These are phyloP conservation scores for Solanum hybrid DNA, from an alignment of 305 asterid genomes.

Conservation along the genomic window DNA sequence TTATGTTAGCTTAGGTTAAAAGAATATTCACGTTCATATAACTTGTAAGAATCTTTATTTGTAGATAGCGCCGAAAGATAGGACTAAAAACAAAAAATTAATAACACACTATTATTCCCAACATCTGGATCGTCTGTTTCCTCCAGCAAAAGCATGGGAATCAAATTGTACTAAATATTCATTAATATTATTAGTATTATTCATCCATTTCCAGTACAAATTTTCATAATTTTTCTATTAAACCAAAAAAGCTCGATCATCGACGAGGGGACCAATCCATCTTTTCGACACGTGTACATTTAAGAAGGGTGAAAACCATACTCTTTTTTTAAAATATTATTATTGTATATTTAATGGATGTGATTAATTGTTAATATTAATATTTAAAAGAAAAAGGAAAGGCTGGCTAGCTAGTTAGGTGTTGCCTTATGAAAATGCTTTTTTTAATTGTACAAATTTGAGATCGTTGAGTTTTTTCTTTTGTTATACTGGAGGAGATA, in stretches of 20 bases:
- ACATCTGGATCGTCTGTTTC: constrained; percentile 30
- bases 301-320: background rate
- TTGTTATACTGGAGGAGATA: constrained; percentile 1
- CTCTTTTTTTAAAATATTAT: background rate
- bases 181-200: background rate
- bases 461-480: background rate
- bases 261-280: constrained; percentile 38
- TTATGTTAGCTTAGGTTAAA: background rate
- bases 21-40: background rate
- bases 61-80: constrained; percentile 3
- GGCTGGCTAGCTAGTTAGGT: background rate
- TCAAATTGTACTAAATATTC: constrained; percentile 3
- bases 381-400: background rate
- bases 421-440: background rate
- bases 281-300: constrained; percentile 21
- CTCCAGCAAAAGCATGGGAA: constrained; percentile 25
- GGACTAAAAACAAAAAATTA: background rate
- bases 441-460: background rate
- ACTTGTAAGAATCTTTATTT: background rate
- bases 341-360: background rate
- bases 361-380: background rate
- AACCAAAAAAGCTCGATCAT: constrained; percentile 20
- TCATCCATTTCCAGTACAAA: background rate
- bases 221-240: background rate
- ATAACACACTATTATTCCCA: constrained; percentile 12